Evolutionary conservation across 2,329 filamentous ascomycete genomes (phyloP), one percentile per base, ranked within the genome.

Genomic region (Lecanicillium sp.): DNA sequence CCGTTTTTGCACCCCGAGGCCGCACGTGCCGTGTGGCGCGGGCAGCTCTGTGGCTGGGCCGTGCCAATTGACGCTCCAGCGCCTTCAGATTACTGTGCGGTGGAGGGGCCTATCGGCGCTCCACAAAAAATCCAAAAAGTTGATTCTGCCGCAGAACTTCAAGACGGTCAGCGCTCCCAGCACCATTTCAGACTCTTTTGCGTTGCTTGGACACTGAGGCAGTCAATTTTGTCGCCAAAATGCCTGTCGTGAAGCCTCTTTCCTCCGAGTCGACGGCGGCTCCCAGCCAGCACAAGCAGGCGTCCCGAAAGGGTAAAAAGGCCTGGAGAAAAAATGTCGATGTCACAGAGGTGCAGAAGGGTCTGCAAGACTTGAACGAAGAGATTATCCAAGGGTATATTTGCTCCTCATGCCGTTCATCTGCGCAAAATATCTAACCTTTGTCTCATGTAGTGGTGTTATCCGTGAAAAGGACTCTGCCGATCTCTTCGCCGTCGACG

Each of bases 271-370:
- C 72, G 27, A 62, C 65, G 11, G 64, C 71, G 27, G 83, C 86
- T 14, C 89, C 88, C 10, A 79, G 81, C 46, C 87, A 94, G 49
- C 80, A 83, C 64, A 88, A 78, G 47, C 92, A 98, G 62, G 79
- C 88, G 18, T 97, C 90, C 5, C 77, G 92, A 58, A 98, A 98
- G 61, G 92, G 94, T 53, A 97, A 97, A 66, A 97, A 94, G 68
- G 90, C 92, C 22, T 98, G 92, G 92, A 78, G 92, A 57, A 98
- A 97, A 63, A 95, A 98, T 66, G 87, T 98, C 61, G 87, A 98
- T 64, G 77, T 97, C 45, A 83, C 86, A 19, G 82, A 94, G 46
- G 77, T 98, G 18, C 76, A 90, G 53, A 68, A 83, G 39, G 92
- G 92, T 44, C 76, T 98, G 25, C 82, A 88, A 46, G 74, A 84